Percentiles rank a stretch among this genome's conserved stretches.
phyloP scores from a whole-genome alignment of 495 filamentous ascomycete species.

The Aspergillus cavernicola region DNA sequence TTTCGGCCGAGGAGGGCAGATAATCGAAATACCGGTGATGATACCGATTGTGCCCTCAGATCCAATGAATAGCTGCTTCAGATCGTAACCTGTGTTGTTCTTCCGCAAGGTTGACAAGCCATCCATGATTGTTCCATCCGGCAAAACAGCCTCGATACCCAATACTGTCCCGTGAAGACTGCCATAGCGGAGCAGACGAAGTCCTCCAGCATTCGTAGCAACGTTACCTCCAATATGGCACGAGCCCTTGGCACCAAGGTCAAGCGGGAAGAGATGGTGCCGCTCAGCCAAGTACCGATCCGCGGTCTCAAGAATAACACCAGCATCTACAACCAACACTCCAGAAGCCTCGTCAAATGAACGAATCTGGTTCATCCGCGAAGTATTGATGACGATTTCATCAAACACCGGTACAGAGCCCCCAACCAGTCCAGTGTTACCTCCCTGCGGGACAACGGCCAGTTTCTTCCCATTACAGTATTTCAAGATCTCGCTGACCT shows the following conservation, averaged over 20 bases:
- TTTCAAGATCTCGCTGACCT: conserved; percentile 82
- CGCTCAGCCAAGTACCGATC: conserved; percentile 78
- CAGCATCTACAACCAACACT: conserved; percentile 82
- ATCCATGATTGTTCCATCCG: conserved; percentile 87
- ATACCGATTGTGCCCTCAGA: conserved; percentile 92
- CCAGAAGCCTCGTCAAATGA: conserved; percentile 93
- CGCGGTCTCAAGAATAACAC: conserved; percentile 82
- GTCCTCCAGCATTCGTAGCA: conserved; percentile 91
- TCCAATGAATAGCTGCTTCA: conserved; percentile 97
- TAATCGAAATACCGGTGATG: conserved; percentile 83
- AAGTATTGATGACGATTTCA: conserved; percentile 89
- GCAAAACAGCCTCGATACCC: conserved; percentile 87
- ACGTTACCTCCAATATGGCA: conserved; percentile 98
- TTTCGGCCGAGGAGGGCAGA: conserved; percentile 79
- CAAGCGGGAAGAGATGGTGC: conserved; percentile 85
- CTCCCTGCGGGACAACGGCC: conserved; percentile 96
- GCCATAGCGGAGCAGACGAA: conserved; percentile 87
- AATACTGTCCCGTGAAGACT: conserved; percentile 90
- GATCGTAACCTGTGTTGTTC: conserved; percentile 97
- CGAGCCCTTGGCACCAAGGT: conserved; percentile 94
- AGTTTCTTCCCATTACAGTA: conserved; percentile 91
- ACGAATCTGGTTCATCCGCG: conserved; percentile 83
- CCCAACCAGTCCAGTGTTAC: conserved; percentile 92
- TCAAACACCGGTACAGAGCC: conserved; percentile 95
- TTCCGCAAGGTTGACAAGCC: conserved; percentile 84